Evolutionary conservation across 257 asterid species (phyloP).

Genomic region (Ballota nigra): DNA sequence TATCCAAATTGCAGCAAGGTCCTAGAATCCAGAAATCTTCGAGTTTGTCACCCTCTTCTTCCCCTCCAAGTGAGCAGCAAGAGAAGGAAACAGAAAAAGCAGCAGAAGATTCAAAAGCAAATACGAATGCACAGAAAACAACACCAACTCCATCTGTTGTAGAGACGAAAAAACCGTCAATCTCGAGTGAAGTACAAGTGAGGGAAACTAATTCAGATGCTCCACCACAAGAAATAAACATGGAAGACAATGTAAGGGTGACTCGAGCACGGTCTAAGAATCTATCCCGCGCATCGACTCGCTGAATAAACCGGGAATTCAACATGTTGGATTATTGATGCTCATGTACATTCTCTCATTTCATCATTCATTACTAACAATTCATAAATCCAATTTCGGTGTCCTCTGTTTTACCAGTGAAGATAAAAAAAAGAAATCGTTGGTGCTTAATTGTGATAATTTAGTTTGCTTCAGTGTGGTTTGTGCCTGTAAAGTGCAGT

Average conservation of each 20-base stretch:
- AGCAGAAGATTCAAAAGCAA: constrained; percentile 32
- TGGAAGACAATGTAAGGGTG: constrained; percentile 43
- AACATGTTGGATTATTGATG: constrained; percentile 27
- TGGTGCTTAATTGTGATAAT: neutral
- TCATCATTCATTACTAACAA: constrained; percentile 17
- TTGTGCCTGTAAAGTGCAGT: no score
- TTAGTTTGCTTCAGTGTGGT: neutral
- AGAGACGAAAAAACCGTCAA: constrained; percentile 33
- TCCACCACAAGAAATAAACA: constrained; percentile 27
- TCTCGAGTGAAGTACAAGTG: constrained; percentile 35
- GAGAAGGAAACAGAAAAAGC: constrained; percentile 45
- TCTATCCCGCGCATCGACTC: constrained; percentile 31
- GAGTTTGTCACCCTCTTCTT: constrained; percentile 32
- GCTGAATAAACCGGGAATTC: constrained; percentile 6
- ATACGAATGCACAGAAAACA: constrained; percentile 45
- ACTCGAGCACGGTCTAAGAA: constrained; percentile 49
- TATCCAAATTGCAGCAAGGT: constrained; percentile 29
- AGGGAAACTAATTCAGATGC: constrained; percentile 43
- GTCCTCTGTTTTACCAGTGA: neutral
- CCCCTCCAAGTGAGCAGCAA: constrained; percentile 47
- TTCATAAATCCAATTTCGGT: neutral
- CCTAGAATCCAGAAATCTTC: constrained; percentile 30
- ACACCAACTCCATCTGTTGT: constrained; percentile 33
- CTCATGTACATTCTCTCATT: constrained; percentile 32
- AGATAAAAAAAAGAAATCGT: neutral